Percentiles rank a stretch among this genome's conserved stretches.
These are phyloP conservation scores for Fusarium armeniacum DNA, from an alignment of 2,329 filamentous ascomycete genomes.

Conservation along the genomic window DNA sequence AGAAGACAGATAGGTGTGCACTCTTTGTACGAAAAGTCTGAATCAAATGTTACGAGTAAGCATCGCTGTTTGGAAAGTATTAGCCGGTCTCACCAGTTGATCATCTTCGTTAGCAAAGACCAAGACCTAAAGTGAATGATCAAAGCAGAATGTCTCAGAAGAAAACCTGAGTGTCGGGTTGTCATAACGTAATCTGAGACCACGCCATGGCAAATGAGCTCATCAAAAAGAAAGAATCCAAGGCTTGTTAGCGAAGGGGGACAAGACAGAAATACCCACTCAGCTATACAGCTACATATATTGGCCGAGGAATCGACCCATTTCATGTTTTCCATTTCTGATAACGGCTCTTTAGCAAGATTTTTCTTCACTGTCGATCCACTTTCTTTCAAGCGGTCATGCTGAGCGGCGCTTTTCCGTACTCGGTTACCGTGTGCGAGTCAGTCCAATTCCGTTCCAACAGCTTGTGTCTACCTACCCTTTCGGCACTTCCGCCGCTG, in stretches of 20 bases:
- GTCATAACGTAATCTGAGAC: slow-evolving; percentile 11
- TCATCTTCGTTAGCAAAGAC: neutral
- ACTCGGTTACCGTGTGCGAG: neutral
- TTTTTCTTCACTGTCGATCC: neutral
- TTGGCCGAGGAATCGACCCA: neutral
- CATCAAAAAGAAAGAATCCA: neutral
- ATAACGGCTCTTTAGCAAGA: neutral
- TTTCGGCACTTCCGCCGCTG: neutral
- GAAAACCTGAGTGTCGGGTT: neutral
- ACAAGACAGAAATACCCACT: neutral
- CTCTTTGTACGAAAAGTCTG: neutral
- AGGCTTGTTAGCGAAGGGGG: neutral
- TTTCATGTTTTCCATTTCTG: neutral
- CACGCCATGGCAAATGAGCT: slow-evolving; percentile 1
- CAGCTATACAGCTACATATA: neutral
- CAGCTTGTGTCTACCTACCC: neutral
- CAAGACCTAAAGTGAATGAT: neutral
- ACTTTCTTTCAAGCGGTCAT: neutral
- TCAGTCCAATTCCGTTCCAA: neutral
- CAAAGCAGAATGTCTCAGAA: neutral
- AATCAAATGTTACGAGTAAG: neutral
- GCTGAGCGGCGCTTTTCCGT: neutral
- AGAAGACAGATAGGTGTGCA: neutral
- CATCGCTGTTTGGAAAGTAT: neutral
- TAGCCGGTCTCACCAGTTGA: neutral